A percentile compares a stretch with the other conserved stretches of the same genome.
These are phyloP conservation scores for Aquilaria agallochum DNA, from an alignment of 441 rosid species.

Conservation along the genomic window DNA sequence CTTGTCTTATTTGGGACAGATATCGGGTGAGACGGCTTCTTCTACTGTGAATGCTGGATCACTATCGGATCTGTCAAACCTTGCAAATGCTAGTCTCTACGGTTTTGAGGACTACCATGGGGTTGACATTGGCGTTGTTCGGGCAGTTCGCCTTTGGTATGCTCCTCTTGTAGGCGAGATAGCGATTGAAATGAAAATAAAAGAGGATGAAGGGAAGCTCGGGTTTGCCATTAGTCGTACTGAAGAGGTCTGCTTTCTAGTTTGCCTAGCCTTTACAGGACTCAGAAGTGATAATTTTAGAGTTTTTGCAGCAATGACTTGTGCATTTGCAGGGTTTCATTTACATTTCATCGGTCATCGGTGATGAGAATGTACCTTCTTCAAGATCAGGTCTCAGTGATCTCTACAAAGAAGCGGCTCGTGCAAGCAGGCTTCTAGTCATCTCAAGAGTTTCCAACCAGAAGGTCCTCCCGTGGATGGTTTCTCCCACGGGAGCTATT, in stretches of 20 bases:
- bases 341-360: conserved; percentile 76
- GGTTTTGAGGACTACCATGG: conserved; percentile 99
- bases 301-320: too few species aligned
- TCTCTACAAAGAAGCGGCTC: conserved; percentile 61
- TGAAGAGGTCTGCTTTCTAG: conserved; percentile 55
- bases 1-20: conserved; percentile 27
- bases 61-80: conserved; percentile 70
- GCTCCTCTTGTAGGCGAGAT: conserved; percentile 72
- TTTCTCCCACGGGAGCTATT: conserved; percentile 84
- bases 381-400: conserved; percentile 70
- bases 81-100: conserved; percentile 72
- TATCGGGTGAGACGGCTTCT: conserved; percentile 94
- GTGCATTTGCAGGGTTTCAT: conserved; percentile 67
- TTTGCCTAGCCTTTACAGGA: too few species aligned
- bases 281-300: too few species aligned
- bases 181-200: conserved; percentile 62
- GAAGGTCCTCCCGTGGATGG: conserved; percentile 96
- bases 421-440: conserved; percentile 55
- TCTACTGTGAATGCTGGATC: conserved; percentile 82
- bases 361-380: conserved; percentile 59
- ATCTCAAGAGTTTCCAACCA: conserved; percentile 77
- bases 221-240: conserved; percentile 98
- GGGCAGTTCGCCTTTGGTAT: conserved; percentile 93
- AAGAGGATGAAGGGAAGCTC: conserved; percentile 74
- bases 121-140: conserved; percentile 89